These are phyloP conservation scores for Arxiozyma heterogenica DNA, from an alignment of 1,139 yeast genomes.

Conservation along the genomic window DNA sequence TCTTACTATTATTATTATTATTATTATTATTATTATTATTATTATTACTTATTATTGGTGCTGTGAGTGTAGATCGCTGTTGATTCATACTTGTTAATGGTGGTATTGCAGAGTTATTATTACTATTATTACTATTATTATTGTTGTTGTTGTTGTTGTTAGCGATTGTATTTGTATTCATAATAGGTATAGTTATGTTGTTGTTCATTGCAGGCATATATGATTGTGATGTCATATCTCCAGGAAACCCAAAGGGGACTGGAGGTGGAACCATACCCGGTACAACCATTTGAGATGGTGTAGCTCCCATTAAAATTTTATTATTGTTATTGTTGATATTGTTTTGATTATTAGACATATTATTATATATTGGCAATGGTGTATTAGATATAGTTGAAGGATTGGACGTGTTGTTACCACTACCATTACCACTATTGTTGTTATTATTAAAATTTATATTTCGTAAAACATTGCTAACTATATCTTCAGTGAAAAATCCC, in stretches of 20 bases:
- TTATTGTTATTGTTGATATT: not conserved
- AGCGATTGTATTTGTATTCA: not conserved
- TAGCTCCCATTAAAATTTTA: not conserved
- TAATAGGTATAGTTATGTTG: not conserved
- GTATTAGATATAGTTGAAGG: constrained; percentile 8
- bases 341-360: not conserved
- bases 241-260: constrained; percentile 3
- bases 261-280: not conserved
- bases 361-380: not conserved
- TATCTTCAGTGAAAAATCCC: constrained; percentile 64
- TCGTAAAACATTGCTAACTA: constrained; percentile 41
- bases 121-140: not conserved
- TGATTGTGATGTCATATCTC: not conserved
- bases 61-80: not conserved
- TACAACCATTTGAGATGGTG: constrained; percentile 1
- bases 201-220: not conserved
- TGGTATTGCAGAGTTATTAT: not conserved
- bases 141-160: no score
- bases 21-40: no score
- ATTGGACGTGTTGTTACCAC: not conserved
- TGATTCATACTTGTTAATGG: not conserved
- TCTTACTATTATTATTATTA: not conserved
- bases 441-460: constrained; percentile 13
- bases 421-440: no score
- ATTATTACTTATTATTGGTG: not conserved